Evolutionary conservation across 305 asterid genomes (phyloP).

Genomic region (Fraxinus baroniana): DNA sequence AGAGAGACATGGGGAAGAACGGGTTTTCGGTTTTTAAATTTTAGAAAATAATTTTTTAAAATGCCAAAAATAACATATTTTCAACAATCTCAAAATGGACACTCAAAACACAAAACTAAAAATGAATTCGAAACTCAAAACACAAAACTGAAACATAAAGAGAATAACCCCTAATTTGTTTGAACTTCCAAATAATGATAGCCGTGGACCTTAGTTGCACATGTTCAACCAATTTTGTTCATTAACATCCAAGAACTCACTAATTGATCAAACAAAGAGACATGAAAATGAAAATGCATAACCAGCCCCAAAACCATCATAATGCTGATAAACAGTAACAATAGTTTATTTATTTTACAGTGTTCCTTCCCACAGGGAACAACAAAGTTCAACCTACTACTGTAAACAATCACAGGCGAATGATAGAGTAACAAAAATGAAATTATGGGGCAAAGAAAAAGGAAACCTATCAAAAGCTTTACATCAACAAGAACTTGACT

Average conservation of each 20-base stretch:
- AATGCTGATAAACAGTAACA: background rate
- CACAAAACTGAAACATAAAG: too few species aligned
- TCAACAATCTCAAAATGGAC: too few species aligned
- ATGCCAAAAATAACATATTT: too few species aligned
- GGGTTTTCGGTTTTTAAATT: too few species aligned
- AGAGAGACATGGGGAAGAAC: too few species aligned
- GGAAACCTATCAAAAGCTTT: slow-evolving; percentile 17
- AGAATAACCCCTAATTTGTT: background rate
- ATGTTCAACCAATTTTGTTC: background rate
- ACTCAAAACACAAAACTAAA: too few species aligned
- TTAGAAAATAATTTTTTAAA: too few species aligned
- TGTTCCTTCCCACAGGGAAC: background rate
- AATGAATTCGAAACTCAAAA: too few species aligned
- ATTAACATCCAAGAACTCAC: background rate
- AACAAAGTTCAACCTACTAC: background rate
- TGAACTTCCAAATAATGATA: background rate
- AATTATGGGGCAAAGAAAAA: slow-evolving; percentile 2
- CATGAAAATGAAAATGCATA: background rate
- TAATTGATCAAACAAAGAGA: background rate
- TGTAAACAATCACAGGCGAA: background rate
- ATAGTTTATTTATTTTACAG: background rate
- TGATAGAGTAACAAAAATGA: background rate
- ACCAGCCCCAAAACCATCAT: background rate
- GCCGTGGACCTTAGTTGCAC: background rate
- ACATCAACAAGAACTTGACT: background rate